Evolutionary conservation across 331 rosid genomes (phyloP), one percentile per base, ranked within the genome.

Genomic region (Prunus yedoensis): DNA sequence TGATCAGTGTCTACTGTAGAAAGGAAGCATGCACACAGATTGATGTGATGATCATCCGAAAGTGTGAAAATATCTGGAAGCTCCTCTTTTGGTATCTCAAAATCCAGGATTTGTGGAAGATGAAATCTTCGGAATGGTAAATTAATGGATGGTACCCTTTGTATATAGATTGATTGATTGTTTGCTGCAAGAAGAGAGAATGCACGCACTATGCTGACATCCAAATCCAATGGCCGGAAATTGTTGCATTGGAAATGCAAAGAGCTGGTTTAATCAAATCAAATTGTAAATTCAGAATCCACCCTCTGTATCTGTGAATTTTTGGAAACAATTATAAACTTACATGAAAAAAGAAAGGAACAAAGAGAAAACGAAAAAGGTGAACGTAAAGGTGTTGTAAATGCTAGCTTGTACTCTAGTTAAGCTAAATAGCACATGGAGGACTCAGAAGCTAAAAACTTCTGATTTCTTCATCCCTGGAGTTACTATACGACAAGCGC

Each of bases 191-290:
- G 71, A 63, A 28, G 77, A 49, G 62, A n/a, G 46, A 62, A 63
- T 27, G n/a, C 75, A 0, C 21, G 17, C 8, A 16, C 32, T 47
- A 4, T 16, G 32, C 35, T n/a, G 43, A 74, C 18, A 58, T 59
- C 57, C 27, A 45, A 53, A 58, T 59, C 57, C 27, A 25, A 12
- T 16, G 45, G 8, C 45, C 52, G 60, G 56, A 27, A 47, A 13
- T 68, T 28, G 54, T 56, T 6, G 5, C 27, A 10, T 51, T 16
- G 18, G 46, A 3, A 16, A 15, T 27, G 15, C 45, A 38, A 23
- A 71, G 76, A 23, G 56, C 76, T 45, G 51, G 66, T 27, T 73
- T 28, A 27, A 10, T 74, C 8, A 52, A 71, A 16, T 38, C 45
- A 11, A 43, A 56, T 28, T 57, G 16, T 71, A 38, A 9, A 21